Percentiles rank a stretch among this genome's conserved stretches.
phyloP scores from a whole-genome alignment of 208 protist species.

The Leishmania tarentolae region DNA sequence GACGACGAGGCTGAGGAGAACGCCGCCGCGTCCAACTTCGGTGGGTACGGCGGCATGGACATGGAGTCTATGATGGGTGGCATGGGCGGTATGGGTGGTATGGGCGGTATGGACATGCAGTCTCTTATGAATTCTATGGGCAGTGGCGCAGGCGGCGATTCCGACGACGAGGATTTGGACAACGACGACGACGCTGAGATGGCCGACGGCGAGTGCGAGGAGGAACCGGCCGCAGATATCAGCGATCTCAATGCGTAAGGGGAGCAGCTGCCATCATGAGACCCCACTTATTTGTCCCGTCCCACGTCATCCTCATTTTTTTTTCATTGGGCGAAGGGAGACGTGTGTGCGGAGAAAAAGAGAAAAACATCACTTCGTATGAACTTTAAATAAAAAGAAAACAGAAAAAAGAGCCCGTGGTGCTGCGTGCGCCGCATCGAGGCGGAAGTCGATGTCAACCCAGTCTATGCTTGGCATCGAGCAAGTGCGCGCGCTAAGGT shows the following conservation, averaged over 20 bases:
- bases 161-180: slow-evolving; percentile 50
- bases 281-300: slow-evolving; percentile 1
- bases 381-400: neutral
- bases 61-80: slow-evolving; percentile 66
- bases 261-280: neutral
- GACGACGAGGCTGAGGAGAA: slow-evolving; percentile 82
- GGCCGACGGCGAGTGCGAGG: neutral
- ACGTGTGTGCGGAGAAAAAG: neutral
- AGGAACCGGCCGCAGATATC: slow-evolving; percentile 51
- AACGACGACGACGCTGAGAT: slow-evolving; percentile 30
- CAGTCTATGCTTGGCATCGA: neutral
- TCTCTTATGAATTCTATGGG: slow-evolving; percentile 64
- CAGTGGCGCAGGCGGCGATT: slow-evolving; percentile 40
- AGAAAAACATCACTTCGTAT: neutral
- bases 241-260: slow-evolving; percentile 62
- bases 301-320: neutral
- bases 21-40: slow-evolving; percentile 61
- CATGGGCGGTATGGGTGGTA: slow-evolving; percentile 69
- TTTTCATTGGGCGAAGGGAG: neutral
- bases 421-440: neutral
- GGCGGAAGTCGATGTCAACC: neutral
- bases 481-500: neutral
- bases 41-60: slow-evolving; percentile 77
- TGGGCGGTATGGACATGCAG: slow-evolving; percentile 54
- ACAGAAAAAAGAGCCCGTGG: neutral